Percentiles rank a stretch among this genome's conserved stretches.
Evolutionary conservation across 352 stramenopile species (phyloP).

Genomic region (Proteromonas lacertae): DNA sequence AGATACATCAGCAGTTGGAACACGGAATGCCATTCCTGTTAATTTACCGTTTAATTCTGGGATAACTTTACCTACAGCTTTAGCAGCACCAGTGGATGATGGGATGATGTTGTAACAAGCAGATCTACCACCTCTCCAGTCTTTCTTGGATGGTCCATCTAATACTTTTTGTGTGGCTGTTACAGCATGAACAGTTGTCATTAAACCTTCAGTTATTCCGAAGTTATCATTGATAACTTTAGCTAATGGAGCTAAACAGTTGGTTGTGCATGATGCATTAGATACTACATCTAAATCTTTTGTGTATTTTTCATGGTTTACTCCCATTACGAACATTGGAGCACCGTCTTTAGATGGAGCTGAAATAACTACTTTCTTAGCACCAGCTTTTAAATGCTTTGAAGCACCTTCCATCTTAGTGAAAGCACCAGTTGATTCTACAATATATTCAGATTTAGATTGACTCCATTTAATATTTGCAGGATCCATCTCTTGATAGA

Average conservation of each 20-base stretch:
- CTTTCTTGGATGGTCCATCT: constrained; percentile 55
- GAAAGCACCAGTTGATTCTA: constrained; percentile 56
- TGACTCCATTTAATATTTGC: constrained; percentile 56
- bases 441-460: constrained; percentile 59
- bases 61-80: too few relatives aligned
- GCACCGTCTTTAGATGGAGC: too few relatives aligned
- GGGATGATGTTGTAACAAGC: too few relatives aligned
- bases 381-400: too few relatives aligned
- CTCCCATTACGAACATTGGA: too few relatives aligned
- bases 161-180: constrained; percentile 70
- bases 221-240: too few relatives aligned
- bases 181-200: constrained; percentile 81
- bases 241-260: too few relatives aligned
- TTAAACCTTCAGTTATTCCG: too few relatives aligned
- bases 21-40: constrained; percentile 74
- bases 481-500: constrained; percentile 69
- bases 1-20: constrained; percentile 62
- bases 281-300: constrained; percentile 24
- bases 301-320: too few relatives aligned
- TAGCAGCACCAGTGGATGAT: too few relatives aligned
- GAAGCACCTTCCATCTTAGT: constrained; percentile 28
- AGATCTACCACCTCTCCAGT: constrained; percentile 54
- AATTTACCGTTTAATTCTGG: too few relatives aligned
- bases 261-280: constrained; percentile 84
- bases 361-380: too few relatives aligned